Percentiles rank a stretch among this genome's conserved stretches.
Evolutionary conservation across 139 green algal species (phyloP).

Genomic region (Chlorella vulgaris): DNA sequence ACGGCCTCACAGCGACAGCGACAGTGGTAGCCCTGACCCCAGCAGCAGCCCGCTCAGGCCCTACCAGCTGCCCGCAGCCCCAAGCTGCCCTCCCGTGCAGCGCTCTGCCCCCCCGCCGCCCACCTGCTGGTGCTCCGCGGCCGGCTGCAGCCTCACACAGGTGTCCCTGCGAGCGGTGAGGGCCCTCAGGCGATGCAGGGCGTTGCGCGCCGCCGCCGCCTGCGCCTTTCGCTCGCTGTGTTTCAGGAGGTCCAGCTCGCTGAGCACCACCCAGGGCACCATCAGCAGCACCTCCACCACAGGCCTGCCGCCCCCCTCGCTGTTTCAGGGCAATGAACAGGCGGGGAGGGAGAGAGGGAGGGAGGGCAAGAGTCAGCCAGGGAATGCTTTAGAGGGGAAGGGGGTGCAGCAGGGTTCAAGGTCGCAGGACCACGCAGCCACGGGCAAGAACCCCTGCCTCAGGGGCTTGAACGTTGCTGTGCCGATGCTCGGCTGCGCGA

Average conservation of each 20-base stretch:
- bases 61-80: neutral
- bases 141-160: constrained; percentile 29
- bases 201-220: neutral
- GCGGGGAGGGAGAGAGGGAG: neutral
- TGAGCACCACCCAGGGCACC: constrained; percentile 55
- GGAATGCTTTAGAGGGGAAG: no score
- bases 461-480: neutral
- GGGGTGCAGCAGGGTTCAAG: no score
- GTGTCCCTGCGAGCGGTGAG: constrained; percentile 31
- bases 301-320: neutral
- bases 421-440: no score
- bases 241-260: constrained; percentile 56
- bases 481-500: no score
- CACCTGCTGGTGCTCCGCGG: constrained; percentile 26
- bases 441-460: neutral
- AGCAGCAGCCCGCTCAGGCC: no score
- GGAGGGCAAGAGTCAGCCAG: no score
- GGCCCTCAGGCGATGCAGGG: constrained; percentile 27
- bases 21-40: no score
- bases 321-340: neutral
- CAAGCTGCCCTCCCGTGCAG: neutral
- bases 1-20: no score
- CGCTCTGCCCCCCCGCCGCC: neutral
- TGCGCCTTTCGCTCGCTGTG: neutral
- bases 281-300: constrained; percentile 48